Evolutionary conservation across 805 yeast species (phyloP), one percentile per base, ranked within the genome.

Genomic region (Blastobotrys attinorum): DNA sequence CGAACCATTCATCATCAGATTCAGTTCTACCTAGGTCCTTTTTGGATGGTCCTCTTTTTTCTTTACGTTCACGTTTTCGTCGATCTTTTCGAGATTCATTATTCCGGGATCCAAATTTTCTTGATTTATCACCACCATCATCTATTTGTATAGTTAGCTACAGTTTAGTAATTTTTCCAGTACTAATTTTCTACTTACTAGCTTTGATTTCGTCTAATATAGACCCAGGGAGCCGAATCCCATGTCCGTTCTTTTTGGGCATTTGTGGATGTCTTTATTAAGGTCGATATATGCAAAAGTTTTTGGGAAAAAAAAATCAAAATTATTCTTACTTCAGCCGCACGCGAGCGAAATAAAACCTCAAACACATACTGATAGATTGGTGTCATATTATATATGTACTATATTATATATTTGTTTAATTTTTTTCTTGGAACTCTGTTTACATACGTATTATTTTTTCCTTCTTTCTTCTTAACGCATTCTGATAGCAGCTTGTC

Each of bases 401-500:
- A n/a, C n/a, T n/a, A n/a, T n/a, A n/a, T n/a, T n/a, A n/a, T n/a
- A n/a, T n/a, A n/a, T n/a, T n/a, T n/a, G n/a, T n/a, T n/a, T n/a
- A n/a, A n/a, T n/a, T n/a, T n/a, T n/a, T n/a, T n/a, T n/a, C n/a
- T n/a, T n/a, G n/a, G n/a, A n/a, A n/a, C n/a, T n/a, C n/a, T n/a
- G n/a, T n/a, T n/a, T n/a, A n/a, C n/a, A n/a, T n/a, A n/a, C n/a
- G n/a, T n/a, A n/a, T n/a, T n/a, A n/a, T n/a, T n/a, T n/a, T n/a
- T n/a, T n/a, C n/a, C n/a, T n/a, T n/a, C n/a, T n/a, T n/a, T n/a
- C n/a, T n/a, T n/a, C n/a, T 32, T 47, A 54, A 22, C 44, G 50
- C 57, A 72, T 76, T 45, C 78, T 77, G 39, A 72, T 71, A 17
- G 83, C 80, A 17, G 83, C 79, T 47, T 69, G 70, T 2, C 65